Evolutionary conservation across 805 yeast species (phyloP).

Genomic region (Hyphopichia homilentoma): DNA sequence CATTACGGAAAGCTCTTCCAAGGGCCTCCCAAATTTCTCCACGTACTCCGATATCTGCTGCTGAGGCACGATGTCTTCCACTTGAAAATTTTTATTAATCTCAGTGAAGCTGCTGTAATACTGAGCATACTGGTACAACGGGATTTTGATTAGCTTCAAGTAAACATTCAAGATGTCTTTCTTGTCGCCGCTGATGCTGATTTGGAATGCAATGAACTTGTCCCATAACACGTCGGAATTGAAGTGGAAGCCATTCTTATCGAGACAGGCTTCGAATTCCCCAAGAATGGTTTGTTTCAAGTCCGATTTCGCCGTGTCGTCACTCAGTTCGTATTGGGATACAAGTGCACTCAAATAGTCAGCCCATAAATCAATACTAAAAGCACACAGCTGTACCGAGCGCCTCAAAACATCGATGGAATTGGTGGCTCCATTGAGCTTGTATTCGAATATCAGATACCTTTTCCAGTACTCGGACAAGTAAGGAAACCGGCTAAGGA

Average conservation of each 20-base stretch:
- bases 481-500: constrained; percentile 56
- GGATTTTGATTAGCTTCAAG: constrained; percentile 49
- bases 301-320: constrained; percentile 18
- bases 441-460: constrained; percentile 52
- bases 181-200: constrained; percentile 20
- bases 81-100: constrained; percentile 28
- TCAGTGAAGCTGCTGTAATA: constrained; percentile 55
- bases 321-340: constrained; percentile 26
- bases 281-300: too few relatives aligned
- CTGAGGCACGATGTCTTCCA: constrained; percentile 22
- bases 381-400: constrained; percentile 50
- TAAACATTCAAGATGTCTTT: constrained; percentile 39
- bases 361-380: constrained; percentile 63
- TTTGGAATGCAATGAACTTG: constrained; percentile 60
- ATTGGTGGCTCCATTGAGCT: constrained; percentile 49
- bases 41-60: constrained; percentile 15
- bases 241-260: constrained; percentile 64
- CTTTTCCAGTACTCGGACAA: constrained; percentile 62
- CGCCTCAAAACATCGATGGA: constrained; percentile 44
- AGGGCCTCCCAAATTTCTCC: constrained; percentile 16
- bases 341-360: constrained; percentile 57
- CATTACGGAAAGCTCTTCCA: constrained; percentile 25
- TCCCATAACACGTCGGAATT: constrained; percentile 84
- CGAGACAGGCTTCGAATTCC: constrained; percentile 47
- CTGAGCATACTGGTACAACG: constrained; percentile 82